phyloP scores from a whole-genome alignment of 129 eudicot genomes.

The Centella asiatica region DNA sequence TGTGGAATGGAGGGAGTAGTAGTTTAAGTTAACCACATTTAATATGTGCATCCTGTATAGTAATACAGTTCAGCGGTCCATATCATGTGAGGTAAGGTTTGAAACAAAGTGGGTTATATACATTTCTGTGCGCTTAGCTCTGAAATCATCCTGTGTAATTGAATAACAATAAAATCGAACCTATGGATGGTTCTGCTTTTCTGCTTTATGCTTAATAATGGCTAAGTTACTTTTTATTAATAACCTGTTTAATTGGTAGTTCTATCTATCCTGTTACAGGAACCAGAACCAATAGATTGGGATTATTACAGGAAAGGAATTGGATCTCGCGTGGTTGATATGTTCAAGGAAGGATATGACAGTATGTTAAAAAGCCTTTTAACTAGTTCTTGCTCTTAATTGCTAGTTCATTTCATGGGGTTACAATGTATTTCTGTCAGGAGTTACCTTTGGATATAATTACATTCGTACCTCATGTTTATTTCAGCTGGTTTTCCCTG shows the following conservation, averaged over 20 bases:
- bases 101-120: too few relatives aligned
- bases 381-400: not conserved
- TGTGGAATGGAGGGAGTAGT: too few relatives aligned
- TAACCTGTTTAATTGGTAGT: not conserved
- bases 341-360: conserved; percentile 88
- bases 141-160: not conserved
- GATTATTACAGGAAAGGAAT: conserved; percentile 94
- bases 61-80: too few relatives aligned
- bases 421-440: too few relatives aligned
- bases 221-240: not conserved
- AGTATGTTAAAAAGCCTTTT: conserved; percentile 30
- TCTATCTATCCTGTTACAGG: conserved; percentile 34
- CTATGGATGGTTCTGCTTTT: not conserved
- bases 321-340: conserved; percentile 84
- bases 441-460: too few relatives aligned
- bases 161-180: not conserved
- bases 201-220: not conserved
- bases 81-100: too few relatives aligned
- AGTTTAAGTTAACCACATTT: too few relatives aligned
- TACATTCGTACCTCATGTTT: too few relatives aligned
- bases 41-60: too few relatives aligned
- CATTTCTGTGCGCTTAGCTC: too few relatives aligned
- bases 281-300: conserved; percentile 95
- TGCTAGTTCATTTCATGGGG: too few relatives aligned
- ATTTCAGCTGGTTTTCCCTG: too few relatives aligned